Base-by-base conservation (phyloP, 2,329 filamentous ascomycete genomes). In the Myrmaecium sp. region DNA sequence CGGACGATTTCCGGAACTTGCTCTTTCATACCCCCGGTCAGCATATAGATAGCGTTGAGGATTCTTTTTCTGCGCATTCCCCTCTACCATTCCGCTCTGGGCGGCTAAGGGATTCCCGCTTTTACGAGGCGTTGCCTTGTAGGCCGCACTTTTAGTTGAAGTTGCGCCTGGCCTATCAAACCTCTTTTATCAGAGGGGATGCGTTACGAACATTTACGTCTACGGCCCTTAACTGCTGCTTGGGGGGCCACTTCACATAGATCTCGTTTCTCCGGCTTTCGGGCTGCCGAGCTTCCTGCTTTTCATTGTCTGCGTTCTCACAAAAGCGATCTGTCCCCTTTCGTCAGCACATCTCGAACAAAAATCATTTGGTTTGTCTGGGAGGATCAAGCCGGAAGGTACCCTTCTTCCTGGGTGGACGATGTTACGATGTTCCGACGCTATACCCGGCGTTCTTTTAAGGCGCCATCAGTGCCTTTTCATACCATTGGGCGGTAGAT, bases 21-120 rank as follows among this genome's bases (percentile, higher is more conserved):
- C 40, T 46, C 48, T 28, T 30, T 26, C 54, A 50, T 55, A 57
- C 55, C 53, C 54, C 53, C 48, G 47, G 55, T 41, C 52, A 55
- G 54, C 54, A 58, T 56, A 58, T 60, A 59, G 56, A 59, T 48
- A 56, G 53, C 55, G 54, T 55, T 49, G 48, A 52, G n/a, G n/a
- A n/a, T n/a, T n/a, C 51, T 58, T 58, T 55, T 43, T 46, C 41
- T 50, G 48, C 46, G 46, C 42, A 43, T 43, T 47, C 47, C 46
- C 44, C 42, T 49, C 40, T 32, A 44, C 44, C 46, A 48, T 47
- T 43, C 45, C 43, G 40, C 26, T 34, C 45, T 49, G 41, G 44
- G 49, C 43, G 36, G 33, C 36, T 39, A 47, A 40, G 46, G 48
- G 45, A 42, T 42, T 47, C 33, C 35, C 36, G 32, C 37, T 33